Evolutionary conservation across 805 yeast genomes (phyloP).

Genomic region (Myxozyma udenii): DNA sequence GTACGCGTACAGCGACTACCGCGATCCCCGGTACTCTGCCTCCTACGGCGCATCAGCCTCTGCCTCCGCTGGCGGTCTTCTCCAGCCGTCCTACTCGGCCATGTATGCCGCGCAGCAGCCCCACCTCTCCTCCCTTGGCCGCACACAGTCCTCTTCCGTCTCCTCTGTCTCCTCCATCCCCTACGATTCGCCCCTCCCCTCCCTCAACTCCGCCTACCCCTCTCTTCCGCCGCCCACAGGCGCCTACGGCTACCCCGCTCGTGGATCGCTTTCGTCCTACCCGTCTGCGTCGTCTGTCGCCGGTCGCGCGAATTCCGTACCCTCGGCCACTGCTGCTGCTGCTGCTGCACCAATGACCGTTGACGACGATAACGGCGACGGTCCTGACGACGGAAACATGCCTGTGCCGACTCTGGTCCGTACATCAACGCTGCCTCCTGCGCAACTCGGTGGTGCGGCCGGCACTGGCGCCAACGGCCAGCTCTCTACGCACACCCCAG

Average conservation of each 20-base stretch:
- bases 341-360: background rate
- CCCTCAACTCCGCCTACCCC: background rate
- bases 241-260: background rate
- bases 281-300: background rate
- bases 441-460: slow-evolving; percentile 5
- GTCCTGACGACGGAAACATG: background rate
- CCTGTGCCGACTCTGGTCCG: slow-evolving; percentile 16
- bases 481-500: slow-evolving; percentile 4
- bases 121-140: background rate
- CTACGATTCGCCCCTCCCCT: background rate
- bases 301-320: background rate
- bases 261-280: background rate
- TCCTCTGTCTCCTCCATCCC: background rate
- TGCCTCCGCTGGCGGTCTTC: background rate
- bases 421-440: slow-evolving; percentile 18
- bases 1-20: slow-evolving; percentile 1
- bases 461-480: slow-evolving; percentile 8
- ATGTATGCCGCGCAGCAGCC: background rate
- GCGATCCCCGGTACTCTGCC: background rate
- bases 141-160: background rate
- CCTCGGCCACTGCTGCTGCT: no score
- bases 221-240: background rate
- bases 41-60: background rate
- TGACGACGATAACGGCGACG: slow-evolving; percentile 1
- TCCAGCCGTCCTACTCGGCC: background rate